Percentiles rank a stretch among this genome's conserved stretches.
These are phyloP conservation scores for Circinella umbellata DNA, from an alignment of 371 early-diverging fungal species.

Conservation along the genomic window DNA sequence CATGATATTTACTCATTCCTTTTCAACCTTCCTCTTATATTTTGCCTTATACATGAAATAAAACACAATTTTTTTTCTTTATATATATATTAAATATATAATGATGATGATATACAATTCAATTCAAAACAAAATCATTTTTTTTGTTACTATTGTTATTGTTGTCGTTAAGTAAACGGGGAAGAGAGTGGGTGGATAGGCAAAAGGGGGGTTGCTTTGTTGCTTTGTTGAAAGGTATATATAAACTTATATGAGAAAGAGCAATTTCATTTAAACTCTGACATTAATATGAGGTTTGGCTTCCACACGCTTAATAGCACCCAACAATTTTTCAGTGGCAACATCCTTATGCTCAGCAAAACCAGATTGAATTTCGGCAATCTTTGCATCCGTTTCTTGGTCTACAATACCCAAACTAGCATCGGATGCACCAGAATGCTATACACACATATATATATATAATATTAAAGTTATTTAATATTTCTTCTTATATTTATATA, in stretches of 20 bases:
- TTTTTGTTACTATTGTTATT: too few relatives aligned
- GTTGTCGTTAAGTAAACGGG: too few relatives aligned
- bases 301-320: slow-evolving; percentile 74
- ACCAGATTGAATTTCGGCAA: slow-evolving; percentile 68
- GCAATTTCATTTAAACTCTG: slow-evolving; percentile 28
- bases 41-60: too few relatives aligned
- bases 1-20: too few relatives aligned
- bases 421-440: slow-evolving; percentile 81
- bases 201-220: too few relatives aligned
- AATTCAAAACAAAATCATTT: too few relatives aligned
- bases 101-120: too few relatives aligned
- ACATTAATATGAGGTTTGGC: slow-evolving; percentile 73
- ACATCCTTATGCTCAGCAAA: slow-evolving; percentile 72
- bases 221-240: too few relatives aligned
- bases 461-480: too few relatives aligned
- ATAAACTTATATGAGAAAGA: too few relatives aligned
- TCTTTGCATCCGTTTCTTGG: slow-evolving; percentile 79
- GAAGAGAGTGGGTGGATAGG: not conserved
- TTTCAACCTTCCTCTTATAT: too few relatives aligned
- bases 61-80: not conserved
- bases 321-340: slow-evolving; percentile 76
- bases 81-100: not conserved
- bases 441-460: slow-evolving; percentile 13
- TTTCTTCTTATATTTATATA: too few relatives aligned
- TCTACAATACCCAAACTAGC: slow-evolving; percentile 72